phyloP scores from a whole-genome alignment of 148 eudicot species.

The Oxyria digyna region DNA sequence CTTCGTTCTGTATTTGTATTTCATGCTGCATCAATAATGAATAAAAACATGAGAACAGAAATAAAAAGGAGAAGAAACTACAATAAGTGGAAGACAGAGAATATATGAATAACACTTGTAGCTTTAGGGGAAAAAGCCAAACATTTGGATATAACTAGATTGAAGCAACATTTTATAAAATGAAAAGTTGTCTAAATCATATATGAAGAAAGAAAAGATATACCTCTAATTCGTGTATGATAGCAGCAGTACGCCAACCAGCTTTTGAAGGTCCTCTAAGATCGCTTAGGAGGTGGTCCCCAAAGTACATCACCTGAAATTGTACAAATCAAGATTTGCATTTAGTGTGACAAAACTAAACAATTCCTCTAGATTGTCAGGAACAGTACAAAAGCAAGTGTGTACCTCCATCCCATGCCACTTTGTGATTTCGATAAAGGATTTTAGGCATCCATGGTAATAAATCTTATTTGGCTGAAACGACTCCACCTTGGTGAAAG shows the following conservation, averaged over 20 bases:
- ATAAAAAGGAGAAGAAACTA: not conserved
- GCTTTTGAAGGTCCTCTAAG: slow-evolving; percentile 94
- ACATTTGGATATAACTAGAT: not conserved
- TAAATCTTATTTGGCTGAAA: slow-evolving; percentile 73
- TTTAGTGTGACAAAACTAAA: not conserved
- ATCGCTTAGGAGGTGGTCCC: slow-evolving; percentile 96
- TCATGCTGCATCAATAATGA: slow-evolving; percentile 55
- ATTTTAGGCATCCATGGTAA: slow-evolving; percentile 93
- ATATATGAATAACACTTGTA: not conserved
- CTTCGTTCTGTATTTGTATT: slow-evolving; percentile 72
- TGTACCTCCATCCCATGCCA: slow-evolving; percentile 97
- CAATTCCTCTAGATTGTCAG: not conserved
- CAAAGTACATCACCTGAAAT: slow-evolving; percentile 89
- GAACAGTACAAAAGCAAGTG: not conserved
- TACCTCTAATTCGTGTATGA: slow-evolving; percentile 87
- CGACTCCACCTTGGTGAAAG: slow-evolving; percentile 81
- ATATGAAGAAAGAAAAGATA: slow-evolving; percentile 1
- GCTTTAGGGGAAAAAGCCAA: not conserved
- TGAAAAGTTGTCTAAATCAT: too few relatives aligned
- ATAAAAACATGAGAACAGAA: not conserved
- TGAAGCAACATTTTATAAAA: not conserved
- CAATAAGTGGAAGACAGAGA: not conserved
- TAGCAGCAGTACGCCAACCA: slow-evolving; percentile 99
- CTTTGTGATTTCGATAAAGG: slow-evolving; percentile 83
- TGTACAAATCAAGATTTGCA: not conserved